Base-by-base conservation (phyloP, 139 green algal genomes). In the Volvox africanus region DNA sequence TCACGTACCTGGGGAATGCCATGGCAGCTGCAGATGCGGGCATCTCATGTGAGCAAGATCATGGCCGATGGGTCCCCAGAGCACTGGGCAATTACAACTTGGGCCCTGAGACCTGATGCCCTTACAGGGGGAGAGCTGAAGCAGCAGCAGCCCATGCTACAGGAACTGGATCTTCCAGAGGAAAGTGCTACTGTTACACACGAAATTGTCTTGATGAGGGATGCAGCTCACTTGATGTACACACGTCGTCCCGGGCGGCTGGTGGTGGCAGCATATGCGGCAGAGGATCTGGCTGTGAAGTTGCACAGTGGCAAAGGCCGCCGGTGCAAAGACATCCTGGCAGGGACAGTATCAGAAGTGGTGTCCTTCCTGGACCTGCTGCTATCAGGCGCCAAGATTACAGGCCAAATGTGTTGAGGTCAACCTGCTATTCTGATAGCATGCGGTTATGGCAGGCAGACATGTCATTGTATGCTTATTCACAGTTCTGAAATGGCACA, bases 301-400 rank as follows among this genome's bases (percentile, higher is more conserved):
- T 14, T 5, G 32, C n/a, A 69, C 84, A 26, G 1, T 26, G 26
- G 20, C 9, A 67, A 67, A 50, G 69, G 44, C 9, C 69, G 85
- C 19, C 13, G 12, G 12, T 5, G 1, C 85, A 89, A 89, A 71
- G n/a, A 89, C 44, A 61, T 89, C 32, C 85, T 89, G 37, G 69
- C 71, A 30, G 85, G 85, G 11, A 30, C 44, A 6, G 85, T 82
- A 21, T 0, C 2, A 50, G 85, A 89, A 37, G 71, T 75, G 69
- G 44, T 82, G 36, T 44, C 44, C 5, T 82, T 89, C 44, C 44
- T 89, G 37, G 85, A 89, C n/a, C 14, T 73, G 44, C 18, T 89
- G 69, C 69, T 82, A 61, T 55, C 44, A 55, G 5, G 44, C 44
- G 9, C 44, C 44, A 55, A 55, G 44, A 9, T 55, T 55, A 55